A percentile compares a stretch with the other conserved stretches of the same genome.
Conservation (phyloP, 148 eudicot species). For the Tetragonia tetragonoides region DNA sequence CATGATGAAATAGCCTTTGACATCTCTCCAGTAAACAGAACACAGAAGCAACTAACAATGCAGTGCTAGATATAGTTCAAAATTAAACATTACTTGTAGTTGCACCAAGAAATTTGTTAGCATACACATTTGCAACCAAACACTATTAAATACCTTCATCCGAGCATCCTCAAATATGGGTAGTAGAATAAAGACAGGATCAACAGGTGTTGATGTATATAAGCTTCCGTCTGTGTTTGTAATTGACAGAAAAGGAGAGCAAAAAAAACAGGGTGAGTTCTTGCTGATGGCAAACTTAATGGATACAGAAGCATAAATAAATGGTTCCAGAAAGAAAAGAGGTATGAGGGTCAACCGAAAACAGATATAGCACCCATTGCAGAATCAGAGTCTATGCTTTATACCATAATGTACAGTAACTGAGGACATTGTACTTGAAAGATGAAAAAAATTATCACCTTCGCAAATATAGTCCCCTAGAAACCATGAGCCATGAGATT, state of each 20-base stretch:
- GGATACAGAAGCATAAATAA: not conserved
- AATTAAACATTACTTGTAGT: not conserved
- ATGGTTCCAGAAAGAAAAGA: not conserved
- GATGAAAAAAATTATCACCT: slow-evolving; percentile 40
- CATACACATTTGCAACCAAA: not conserved
- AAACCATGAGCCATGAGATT: slow-evolving; percentile 88
- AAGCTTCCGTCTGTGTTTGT: slow-evolving; percentile 68
- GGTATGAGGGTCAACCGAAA: not conserved
- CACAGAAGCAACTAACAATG: not conserved
- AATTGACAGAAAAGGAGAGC: slow-evolving; percentile 10
- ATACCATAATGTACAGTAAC: not conserved
- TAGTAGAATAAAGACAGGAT: slow-evolving; percentile 86
- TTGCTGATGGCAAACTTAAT: not conserved
- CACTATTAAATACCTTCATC: slow-evolving; percentile 63
- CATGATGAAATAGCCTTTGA: not conserved
- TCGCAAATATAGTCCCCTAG: slow-evolving; percentile 87
- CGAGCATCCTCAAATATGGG: slow-evolving; percentile 93
- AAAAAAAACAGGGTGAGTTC: not conserved
- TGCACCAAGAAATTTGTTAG: no score
- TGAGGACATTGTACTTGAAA: not conserved
- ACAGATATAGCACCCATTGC: not conserved
- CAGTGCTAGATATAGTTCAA: not conserved
- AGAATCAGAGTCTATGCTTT: not conserved
- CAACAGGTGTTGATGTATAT: slow-evolving; percentile 84
- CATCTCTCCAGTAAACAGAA: not conserved